Base-by-base conservation (phyloP, 805 yeast species). In the Candida hispaniensis region DNA sequence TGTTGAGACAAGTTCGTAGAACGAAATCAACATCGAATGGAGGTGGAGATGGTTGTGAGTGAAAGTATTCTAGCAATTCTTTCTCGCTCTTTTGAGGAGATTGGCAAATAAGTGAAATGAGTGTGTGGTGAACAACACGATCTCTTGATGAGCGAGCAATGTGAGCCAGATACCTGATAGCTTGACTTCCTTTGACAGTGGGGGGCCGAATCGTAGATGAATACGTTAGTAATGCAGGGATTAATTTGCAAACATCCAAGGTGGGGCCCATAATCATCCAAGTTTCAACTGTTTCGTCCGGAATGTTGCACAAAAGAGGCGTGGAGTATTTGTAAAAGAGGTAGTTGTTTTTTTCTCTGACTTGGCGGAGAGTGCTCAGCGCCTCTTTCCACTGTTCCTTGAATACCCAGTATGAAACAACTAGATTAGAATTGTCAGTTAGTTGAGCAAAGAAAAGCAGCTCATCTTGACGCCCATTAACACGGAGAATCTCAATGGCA, bases 201-300 rank as follows among this genome's bases (percentile, higher is more conserved):
- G 23, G 28, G 4, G 36, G 36, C 7, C 14, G 23, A 6, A 32
- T 28, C 2, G 36, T 32, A 21, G 23, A 28, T 7, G 36, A 32
- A 55, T 79, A 83, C 0, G 75, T 67, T 41, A 85, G 54, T 8
- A 88, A 59, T 0, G 95, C 75, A 2, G 95, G 93, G 2, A 91
- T 54, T 14, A 91, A 60, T 41, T 66, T 71, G 9, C 68, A 66
- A 7, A 28, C 27, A 4, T 32, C 36, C 5, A 32, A 23, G 11
- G 23, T 28, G n/a, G 17, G 17, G 2, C 36, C 48, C 33, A 61
- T 48, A 33, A 74, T 66, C 48, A 80, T 67, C 96, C 96, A 91
- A 0, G 80, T 64, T 34, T 76, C 78, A 2, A 81, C 72, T 0
- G 94, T 82, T 8, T 64, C 67, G 17, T 60, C 61, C 0, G 98